phyloP scores from a whole-genome alignment of 139 green algal genomes.

The Pycnococcus provasolii region DNA sequence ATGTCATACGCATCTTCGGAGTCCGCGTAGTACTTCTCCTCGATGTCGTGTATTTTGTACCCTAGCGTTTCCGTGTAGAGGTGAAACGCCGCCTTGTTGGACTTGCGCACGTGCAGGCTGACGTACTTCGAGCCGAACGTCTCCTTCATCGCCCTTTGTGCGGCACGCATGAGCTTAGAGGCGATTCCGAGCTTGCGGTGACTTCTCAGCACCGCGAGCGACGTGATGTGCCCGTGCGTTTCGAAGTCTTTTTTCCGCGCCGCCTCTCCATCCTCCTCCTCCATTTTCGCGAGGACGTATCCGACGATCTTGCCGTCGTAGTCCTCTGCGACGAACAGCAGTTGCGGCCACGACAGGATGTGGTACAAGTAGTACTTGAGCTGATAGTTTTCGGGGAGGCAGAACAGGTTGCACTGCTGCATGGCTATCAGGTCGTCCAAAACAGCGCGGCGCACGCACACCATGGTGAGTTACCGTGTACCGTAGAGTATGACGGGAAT shows the following conservation, averaged over 20 bases:
- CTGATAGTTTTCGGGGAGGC: conserved; percentile 92
- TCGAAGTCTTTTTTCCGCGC: conserved; percentile 64
- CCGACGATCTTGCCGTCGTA: conserved; percentile 92
- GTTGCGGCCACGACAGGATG: conserved; percentile 93
- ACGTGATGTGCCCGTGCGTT: conserved; percentile 95
- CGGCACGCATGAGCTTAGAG: conserved; percentile 82
- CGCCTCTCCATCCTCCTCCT: conserved; percentile 19
- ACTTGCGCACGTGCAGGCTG: conserved; percentile 90
- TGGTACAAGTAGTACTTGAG: conserved; percentile 99
- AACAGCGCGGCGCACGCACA: conserved; percentile 13
- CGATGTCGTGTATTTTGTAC: conserved; percentile 80
- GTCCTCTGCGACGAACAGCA: conserved; percentile 94
- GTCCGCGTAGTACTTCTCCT: conserved; percentile 97
- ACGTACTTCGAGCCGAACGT: conserved; percentile 88
- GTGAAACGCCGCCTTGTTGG: conserved; percentile 87
- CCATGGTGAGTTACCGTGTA: neutral
- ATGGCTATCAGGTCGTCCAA: conserved; percentile 88
- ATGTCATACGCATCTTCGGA: conserved; percentile 96
- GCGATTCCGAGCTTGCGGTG: conserved; percentile 94
- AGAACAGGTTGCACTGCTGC: conserved; percentile 93
- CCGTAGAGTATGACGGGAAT: too few relatives aligned
- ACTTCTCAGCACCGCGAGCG: conserved; percentile 79
- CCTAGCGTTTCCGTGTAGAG: conserved; percentile 87
- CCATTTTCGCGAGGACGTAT: conserved; percentile 98
- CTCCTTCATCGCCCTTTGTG: conserved; percentile 50